Evolutionary conservation across 1,139 yeast genomes (phyloP), one percentile per base, ranked within the genome.

Genomic region (Protomyces arabidopsidicola): DNA sequence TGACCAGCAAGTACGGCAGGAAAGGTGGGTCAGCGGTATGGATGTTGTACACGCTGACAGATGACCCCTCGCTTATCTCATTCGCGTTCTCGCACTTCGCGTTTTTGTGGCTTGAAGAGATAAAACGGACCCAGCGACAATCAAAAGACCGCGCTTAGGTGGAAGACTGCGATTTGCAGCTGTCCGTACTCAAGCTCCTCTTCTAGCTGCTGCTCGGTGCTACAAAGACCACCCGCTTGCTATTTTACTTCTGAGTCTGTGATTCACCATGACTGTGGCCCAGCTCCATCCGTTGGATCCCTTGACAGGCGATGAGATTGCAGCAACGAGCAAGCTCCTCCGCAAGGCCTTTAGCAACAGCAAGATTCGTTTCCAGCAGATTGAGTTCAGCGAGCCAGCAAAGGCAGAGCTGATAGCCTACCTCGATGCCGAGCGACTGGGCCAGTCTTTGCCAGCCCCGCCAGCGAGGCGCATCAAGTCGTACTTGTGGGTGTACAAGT

Each of bases 351-450:
- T 18, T 27, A 48, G 48, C n/a, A n/a, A 39, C 5, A 12, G 20
- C 24, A 35, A 36, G 12, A 75, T 85, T 66, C 72, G 79, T 48
- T 86, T 86, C 79, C 87, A 86, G 75, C 85, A 89, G 45, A 79
- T 87, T 68, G 83, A 90, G 36, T 77, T 87, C 66, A 80, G 82
- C 72, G 95, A 87, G 76, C 93, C 93, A 65, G 76, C 83, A 66
- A 87, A 86, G 75, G 77, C 76, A 64, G 82, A 82, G 5, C 84
- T 80, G 75, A 79, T 83, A 67, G 81, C 78, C 42, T 87, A 91
- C 91, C 83, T 82, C 69, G 89, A 59, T 16, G 63, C 63, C 2
- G 45, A 59, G 53, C 51, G 54, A n/a, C 54, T 22, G n/a, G 55
- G 55, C n/a, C 27, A 50, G 27, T 10, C 22, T 6, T 50, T 16